phyloP scores from a whole-genome alignment of 331 rosid genomes.

The Arachis monticola region DNA sequence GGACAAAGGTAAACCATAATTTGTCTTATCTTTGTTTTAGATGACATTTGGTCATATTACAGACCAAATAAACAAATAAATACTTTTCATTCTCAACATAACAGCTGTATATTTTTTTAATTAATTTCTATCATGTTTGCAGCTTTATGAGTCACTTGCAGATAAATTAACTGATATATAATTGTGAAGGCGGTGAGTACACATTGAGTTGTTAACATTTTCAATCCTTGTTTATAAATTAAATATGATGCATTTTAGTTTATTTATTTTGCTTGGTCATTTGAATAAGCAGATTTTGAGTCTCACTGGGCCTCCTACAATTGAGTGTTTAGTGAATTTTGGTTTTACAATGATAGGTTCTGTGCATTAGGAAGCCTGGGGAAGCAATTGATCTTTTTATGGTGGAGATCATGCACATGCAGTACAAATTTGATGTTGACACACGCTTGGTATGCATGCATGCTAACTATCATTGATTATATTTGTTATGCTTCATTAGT shows the following conservation, averaged over 20 bases:
- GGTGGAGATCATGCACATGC: conserved; percentile 99
- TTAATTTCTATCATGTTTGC: conserved; percentile 37
- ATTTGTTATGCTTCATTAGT: not conserved
- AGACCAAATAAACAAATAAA: conserved; percentile 7
- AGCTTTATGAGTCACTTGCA: conserved; percentile 88
- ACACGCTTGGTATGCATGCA: conserved; percentile 79
- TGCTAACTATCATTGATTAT: not conserved
- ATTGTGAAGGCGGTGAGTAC: conserved; percentile 80
- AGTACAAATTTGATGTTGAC: conserved; percentile 92
- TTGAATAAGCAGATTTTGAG: not conserved
- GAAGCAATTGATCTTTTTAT: conserved; percentile 88
- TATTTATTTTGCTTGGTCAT: not conserved
- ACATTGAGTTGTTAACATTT: conserved; percentile 18
- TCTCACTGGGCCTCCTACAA: conserved; percentile 25
- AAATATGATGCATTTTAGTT: not conserved
- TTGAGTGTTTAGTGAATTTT: conserved; percentile 26
- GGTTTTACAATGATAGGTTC: conserved; percentile 60
- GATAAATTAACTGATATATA: conserved; percentile 82
- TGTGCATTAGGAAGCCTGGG: conserved; percentile 89
- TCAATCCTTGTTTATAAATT: not conserved
- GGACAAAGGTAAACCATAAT: conserved; percentile 73
- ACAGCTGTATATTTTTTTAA: not conserved
- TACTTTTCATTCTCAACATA: not conserved
- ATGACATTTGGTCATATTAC: conserved; percentile 5
- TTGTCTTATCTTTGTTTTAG: conserved; percentile 22